Evolutionary conservation across 768 basidiomycete species (phyloP).

Genomic region (Neoboletus magnificus): DNA sequence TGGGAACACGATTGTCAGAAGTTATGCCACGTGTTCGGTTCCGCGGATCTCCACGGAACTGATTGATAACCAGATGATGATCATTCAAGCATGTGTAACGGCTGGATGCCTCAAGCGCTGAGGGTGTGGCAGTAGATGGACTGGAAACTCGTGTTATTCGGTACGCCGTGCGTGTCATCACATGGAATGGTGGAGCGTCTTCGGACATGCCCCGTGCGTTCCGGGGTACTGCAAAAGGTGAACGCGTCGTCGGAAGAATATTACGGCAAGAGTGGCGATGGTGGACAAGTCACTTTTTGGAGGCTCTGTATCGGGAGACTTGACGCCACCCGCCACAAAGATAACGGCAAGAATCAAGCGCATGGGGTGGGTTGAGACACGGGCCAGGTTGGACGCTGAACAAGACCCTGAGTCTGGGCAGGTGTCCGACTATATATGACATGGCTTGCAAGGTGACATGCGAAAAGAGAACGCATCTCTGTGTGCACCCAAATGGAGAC

Average conservation of each 20-base stretch:
- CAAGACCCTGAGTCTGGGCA: neutral
- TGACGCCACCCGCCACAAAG: neutral
- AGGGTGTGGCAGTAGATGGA: neutral
- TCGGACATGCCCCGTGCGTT: neutral
- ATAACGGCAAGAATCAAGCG: neutral
- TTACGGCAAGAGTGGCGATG: neutral
- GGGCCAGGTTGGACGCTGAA: neutral
- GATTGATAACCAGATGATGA: neutral
- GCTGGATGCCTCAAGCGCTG: neutral
- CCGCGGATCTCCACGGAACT: neutral
- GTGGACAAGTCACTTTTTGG: neutral
- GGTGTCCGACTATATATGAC: neutral
- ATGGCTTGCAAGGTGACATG: neutral
- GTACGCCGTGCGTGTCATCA: neutral
- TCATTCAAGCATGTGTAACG: neutral
- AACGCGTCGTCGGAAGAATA: neutral
- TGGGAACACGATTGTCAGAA: neutral
- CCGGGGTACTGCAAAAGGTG: neutral
- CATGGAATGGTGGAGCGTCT: too few species aligned
- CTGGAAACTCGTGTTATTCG: neutral
- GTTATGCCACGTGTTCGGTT: neutral
- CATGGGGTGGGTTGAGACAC: neutral
- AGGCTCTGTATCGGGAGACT: neutral
- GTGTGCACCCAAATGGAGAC: neutral
- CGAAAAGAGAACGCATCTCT: neutral